Base-by-base conservation (phyloP, 768 basidiomycete species). In the Lentinus tigrinus region DNA sequence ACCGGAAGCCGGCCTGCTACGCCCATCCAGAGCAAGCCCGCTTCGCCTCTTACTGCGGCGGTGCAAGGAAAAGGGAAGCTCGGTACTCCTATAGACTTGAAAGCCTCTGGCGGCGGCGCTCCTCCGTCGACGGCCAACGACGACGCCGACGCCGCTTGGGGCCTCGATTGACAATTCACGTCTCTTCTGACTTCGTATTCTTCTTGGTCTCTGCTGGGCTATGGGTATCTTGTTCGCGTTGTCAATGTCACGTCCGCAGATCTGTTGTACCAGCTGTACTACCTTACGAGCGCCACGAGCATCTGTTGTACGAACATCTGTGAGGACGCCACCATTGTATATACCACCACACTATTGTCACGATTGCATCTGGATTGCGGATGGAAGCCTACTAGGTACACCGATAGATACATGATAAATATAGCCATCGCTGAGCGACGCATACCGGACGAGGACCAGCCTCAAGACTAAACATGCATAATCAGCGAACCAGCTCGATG, bases 401-500 rank as follows among this genome's bases (percentile, higher is more conserved):
- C 14, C 3, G 7, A 40, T 28, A 39, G 13, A 52, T 52, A 40
- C 26, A 11, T 52, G 14, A 52, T 52, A 40, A 31, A 52, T 43
- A 52, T 17, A 27, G 10, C 26, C 27, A 31, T 47, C 46, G 23
- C 19, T 21, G n/a, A 42, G 40, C 40, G 17, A 21, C 21, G 40
- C 40, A n/a, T 42, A 8, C 40, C 3, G 6, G 1, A 40, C 39
- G 14, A 19, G 17, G 14, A 40, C 19, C 16, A 17, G 39, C 6
- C 0, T 6, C 34, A 23, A 37, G 49, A 37, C 4, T 17, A 34
- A 50, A 19, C n/a, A 36, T 21, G 17, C n/a, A n/a, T n/a, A n/a
- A n/a, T 62, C 46, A 58, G 11, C 43, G 56, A 51, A 37, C 48
- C 23, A 62, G 3, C 14, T 52, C 42, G 19, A 62, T 57, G 11